Percentiles rank a stretch among this genome's conserved stretches.
phyloP scores from a whole-genome alignment of 345 rosid genomes.

The Cardamine resedifolia region DNA sequence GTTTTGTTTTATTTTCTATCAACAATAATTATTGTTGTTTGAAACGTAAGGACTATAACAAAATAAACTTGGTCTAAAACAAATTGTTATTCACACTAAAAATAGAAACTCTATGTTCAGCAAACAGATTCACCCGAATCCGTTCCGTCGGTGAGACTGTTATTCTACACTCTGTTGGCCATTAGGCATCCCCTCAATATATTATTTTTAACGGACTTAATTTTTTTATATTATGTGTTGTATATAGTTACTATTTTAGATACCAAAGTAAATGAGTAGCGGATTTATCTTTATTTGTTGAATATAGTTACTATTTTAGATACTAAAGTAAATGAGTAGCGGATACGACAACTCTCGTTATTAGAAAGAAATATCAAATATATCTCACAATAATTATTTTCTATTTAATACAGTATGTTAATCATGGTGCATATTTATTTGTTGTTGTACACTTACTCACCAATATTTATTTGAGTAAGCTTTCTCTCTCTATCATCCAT shows the following conservation, averaged over 20 bases:
- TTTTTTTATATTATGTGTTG: background rate
- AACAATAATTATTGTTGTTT: background rate
- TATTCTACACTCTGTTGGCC: background rate
- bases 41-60: too few relatives aligned
- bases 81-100: background rate
- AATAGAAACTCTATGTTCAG: background rate
- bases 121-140: background rate
- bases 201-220: too few relatives aligned
- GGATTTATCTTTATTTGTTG: background rate
- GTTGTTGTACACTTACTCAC: background rate
- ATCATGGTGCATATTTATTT: constrained; percentile 1
- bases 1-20: too few relatives aligned
- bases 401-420: background rate
- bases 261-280: too few relatives aligned
- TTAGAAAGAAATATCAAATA: constrained; percentile 7
- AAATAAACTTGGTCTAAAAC: background rate
- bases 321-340: constrained; percentile 18
- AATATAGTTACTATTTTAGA: background rate
- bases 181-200: too few relatives aligned
- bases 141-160: background rate
- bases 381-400: background rate
- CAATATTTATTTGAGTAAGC: constrained; percentile 15
- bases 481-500: constrained; percentile 24
- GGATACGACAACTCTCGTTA: constrained; percentile 27
- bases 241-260: too few relatives aligned